Evolutionary conservation across 2,329 filamentous ascomycete species (phyloP), one percentile per base, ranked within the genome.

Genomic region (Xylaria digitata): DNA sequence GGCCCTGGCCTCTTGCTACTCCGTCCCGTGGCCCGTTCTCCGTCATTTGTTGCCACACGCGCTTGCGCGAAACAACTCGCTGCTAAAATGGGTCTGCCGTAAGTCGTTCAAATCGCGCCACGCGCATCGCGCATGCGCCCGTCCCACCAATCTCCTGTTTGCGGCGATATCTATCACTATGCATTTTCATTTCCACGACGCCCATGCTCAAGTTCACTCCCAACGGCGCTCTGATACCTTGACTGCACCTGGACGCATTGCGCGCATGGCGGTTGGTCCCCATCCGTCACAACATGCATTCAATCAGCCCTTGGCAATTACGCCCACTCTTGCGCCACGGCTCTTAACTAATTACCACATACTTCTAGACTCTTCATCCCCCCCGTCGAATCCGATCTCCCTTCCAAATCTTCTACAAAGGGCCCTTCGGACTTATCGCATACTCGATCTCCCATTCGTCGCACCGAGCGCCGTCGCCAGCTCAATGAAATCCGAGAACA

Each of bases 41-140:
- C 43, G 63, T 48, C 37, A 46, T 58, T 53, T 45, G 30, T 48
- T 30, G 40, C 45, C 13, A 57, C 52, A 65, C 60, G 57, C 68
- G 54, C 55, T 37, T 37, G 59, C 63, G 61, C 70, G 62, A 70
- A 70, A 54, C 66, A 66, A 63, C 68, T 60, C 64, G 50, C 57
- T 68, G 17, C 59, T 65, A 74, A 73, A 68, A 84, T 84, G 82
- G 82, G 82, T 74, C 82, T 83, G 57, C 82, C 82, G 82, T 84
- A 81, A 82, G 82, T 82, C 65, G 67, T 65, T 64, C 67, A 60
- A 55, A 45, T 58, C 68, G 70, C 74, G 69, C 71, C 62, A 67
- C 55, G 64, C 59, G 43, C 65, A 43, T 67, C 55, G 64, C 59
- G 43, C 65, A 46, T 68, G 63, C 70, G 63, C 69, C 48, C 23